phyloP scores from a whole-genome alignment of 805 yeast species.

The Clavispora carvajalis region DNA sequence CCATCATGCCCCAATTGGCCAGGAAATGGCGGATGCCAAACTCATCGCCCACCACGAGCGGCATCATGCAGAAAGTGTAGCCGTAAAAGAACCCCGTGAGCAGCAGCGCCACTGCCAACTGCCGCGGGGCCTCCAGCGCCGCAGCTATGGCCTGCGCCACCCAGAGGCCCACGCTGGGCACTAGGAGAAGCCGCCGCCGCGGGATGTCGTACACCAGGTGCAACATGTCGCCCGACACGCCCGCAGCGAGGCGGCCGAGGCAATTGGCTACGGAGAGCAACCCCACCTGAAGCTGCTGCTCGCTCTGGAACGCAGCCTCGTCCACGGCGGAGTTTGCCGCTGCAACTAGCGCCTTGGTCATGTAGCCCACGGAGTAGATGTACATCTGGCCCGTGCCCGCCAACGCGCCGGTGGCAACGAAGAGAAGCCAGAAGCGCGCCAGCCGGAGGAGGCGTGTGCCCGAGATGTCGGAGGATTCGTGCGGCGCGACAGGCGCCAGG shows the following conservation, averaged over 20 bases:
- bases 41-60: constrained; percentile 68
- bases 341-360: constrained; percentile 34
- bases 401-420: constrained; percentile 32
- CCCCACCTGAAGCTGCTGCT: constrained; percentile 71
- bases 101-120: constrained; percentile 48
- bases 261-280: constrained; percentile 65
- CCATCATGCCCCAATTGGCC: constrained; percentile 69
- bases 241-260: constrained; percentile 59
- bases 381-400: constrained; percentile 45
- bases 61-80: constrained; percentile 63
- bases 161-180: constrained; percentile 46
- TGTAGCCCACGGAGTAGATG: constrained; percentile 42
- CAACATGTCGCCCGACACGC: constrained; percentile 59
- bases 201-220: constrained; percentile 40
- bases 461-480: constrained; percentile 2
- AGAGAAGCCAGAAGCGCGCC: constrained; percentile 35
- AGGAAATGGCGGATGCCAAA: constrained; percentile 67
- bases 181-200: constrained; percentile 49
- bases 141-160: constrained; percentile 48
- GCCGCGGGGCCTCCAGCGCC: constrained; percentile 23
- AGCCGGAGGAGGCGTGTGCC: constrained; percentile 19
- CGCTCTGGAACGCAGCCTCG: constrained; percentile 39
- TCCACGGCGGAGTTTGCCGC: constrained; percentile 10
- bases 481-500: constrained; percentile 3
- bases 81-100: constrained; percentile 70